Conservation (phyloP, 345 rosid species). For the Aethionema arabicum region DNA sequence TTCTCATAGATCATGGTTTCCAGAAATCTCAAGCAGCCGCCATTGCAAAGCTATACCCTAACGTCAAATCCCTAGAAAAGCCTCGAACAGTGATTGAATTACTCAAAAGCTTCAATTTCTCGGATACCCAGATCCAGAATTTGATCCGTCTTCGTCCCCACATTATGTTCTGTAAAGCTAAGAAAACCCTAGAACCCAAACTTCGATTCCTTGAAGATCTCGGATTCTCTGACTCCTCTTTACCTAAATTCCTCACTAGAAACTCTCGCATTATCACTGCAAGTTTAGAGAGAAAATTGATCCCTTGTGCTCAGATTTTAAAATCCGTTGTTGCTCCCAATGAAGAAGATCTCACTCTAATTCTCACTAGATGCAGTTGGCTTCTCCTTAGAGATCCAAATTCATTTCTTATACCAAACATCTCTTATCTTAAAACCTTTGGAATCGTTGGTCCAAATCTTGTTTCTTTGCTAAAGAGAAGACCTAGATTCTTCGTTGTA, state of each 20-base stretch:
- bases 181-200: slow-evolving; percentile 37
- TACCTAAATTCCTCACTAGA: slow-evolving; percentile 35
- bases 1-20: too few species aligned
- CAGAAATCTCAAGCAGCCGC: too few species aligned
- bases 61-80: too few species aligned
- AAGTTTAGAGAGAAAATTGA: slow-evolving; percentile 35
- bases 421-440: slow-evolving; percentile 31
- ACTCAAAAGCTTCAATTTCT: too few species aligned
- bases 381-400: slow-evolving; percentile 23
- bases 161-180: slow-evolving; percentile 28
- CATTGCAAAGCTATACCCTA: too few species aligned
- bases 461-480: slow-evolving; percentile 28
- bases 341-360: slow-evolving; percentile 30
- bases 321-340: slow-evolving; percentile 18
- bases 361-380: slow-evolving; percentile 31
- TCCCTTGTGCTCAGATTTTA: slow-evolving; percentile 33
- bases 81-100: too few species aligned
- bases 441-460: slow-evolving; percentile 45
- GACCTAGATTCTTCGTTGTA: slow-evolving; percentile 36
- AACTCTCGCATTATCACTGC: slow-evolving; percentile 12
- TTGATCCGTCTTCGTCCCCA: slow-evolving; percentile 24
- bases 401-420: slow-evolving; percentile 28
- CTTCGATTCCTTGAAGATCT: slow-evolving; percentile 36
- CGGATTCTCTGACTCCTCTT: slow-evolving; percentile 34
- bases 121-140: slow-evolving; percentile 18